Evolutionary conservation across 306 rosid species (phyloP).

Genomic region (Malus asiatica): DNA sequence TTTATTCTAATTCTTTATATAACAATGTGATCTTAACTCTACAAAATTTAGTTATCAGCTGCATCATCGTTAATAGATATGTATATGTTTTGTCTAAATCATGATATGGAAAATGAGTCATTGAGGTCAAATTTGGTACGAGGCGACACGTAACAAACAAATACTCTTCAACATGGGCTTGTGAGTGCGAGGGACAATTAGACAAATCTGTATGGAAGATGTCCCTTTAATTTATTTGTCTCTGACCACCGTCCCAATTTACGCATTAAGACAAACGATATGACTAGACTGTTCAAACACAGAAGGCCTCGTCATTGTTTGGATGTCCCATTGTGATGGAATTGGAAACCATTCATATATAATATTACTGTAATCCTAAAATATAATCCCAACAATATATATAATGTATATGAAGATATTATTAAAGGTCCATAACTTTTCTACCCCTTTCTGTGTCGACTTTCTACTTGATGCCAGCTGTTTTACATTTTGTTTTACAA

Average conservation of each 20-base stretch:
- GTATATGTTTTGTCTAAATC: background rate
- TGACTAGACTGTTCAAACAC: constrained; percentile 17
- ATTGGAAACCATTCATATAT: background rate
- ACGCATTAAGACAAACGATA: constrained; percentile 5
- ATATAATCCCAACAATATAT: background rate
- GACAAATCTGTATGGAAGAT: background rate
- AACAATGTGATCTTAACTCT: too few species aligned
- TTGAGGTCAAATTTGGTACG: constrained; percentile 11
- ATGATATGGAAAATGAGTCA: constrained; percentile 7
- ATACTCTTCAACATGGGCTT: background rate
- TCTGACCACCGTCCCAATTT: background rate
- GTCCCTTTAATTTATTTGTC: background rate
- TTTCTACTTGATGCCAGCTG: background rate
- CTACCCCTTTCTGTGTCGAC: background rate
- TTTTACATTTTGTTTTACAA: background rate
- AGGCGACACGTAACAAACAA: constrained; percentile 8
- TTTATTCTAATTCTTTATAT: too few species aligned
- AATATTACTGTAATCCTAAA: background rate
- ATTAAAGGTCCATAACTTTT: background rate
- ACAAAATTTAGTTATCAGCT: background rate
- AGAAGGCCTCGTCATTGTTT: background rate
- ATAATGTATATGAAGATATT: background rate
- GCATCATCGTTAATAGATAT: background rate
- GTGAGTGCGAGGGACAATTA: background rate
- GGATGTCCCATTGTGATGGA: background rate